Base-by-base conservation (phyloP, 768 basidiomycete genomes). In the Trametes meyenii region DNA sequence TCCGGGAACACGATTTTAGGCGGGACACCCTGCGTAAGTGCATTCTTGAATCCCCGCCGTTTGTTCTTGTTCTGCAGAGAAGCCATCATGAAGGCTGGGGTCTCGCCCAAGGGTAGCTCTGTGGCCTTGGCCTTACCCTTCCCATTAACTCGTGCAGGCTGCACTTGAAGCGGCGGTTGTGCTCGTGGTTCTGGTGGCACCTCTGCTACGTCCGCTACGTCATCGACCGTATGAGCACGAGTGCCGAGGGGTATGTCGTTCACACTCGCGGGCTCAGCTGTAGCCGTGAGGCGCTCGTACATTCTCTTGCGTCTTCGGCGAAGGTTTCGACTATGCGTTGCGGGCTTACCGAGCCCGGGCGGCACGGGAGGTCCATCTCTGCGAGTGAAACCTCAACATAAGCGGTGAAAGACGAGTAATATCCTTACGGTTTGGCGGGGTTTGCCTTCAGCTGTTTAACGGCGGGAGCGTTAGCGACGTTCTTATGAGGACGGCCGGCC, bases 61-160 rank as follows among this genome's bases (percentile, higher is more conserved):
- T 91, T 92, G 72, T 90, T 91, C 73, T 89, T 90, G 71, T 89
- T 91, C 45, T 83, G 78, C 21, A 90, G 72, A 0, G 83, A 83
- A 43, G 82, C 76, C 83, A 85, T 74, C 63, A 72, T 82, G 51
- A 71, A 58, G 23, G 62, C 61, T 70, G 46, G 78, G 61, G 45
- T 70, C 58, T 59, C 66, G 63, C 58, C 43, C 12, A 49, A 12
- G 3, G 12, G 14, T 55, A 50, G 33, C 23, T 44, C 43, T 40
- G 35, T 24, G 21, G n/a, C 43, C 39, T 38, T 24, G 21, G 17
- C 43, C 19, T 44, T 26, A 1, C 35, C 55, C 44, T 46, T 50
- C 14, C 23, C 17, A 24, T 54, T 49, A n/a, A n/a, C n/a, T n/a
- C n/a, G n/a, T n/a, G n/a, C 29, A 33, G 29, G 29, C 29, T 33